Percentiles rank a stretch among this genome's conserved stretches.
Conservation (phyloP, 768 basidiomycete genomes). For the Leccinum obscurum region DNA sequence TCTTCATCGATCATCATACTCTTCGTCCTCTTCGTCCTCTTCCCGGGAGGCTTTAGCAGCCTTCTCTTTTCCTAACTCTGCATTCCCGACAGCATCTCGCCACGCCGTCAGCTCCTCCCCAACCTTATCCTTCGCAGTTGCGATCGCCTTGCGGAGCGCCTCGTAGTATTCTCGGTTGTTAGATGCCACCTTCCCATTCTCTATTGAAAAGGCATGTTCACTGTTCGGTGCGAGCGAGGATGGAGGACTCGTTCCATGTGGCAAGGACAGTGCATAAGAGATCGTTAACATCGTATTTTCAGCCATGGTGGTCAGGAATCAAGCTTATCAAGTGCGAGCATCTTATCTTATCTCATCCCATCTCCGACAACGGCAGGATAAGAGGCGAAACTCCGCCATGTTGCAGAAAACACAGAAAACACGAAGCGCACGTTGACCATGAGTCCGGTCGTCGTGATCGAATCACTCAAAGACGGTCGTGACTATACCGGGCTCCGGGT, state of each 20-base stretch:
- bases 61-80: slow-evolving; percentile 62
- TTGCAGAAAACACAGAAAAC: slow-evolving; percentile 64
- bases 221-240: slow-evolving; percentile 23
- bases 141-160: slow-evolving; percentile 48
- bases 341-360: slow-evolving; percentile 26
- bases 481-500: slow-evolving; percentile 60
- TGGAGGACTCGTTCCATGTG: slow-evolving; percentile 16
- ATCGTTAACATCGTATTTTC: slow-evolving; percentile 16
- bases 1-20: slow-evolving; percentile 33
- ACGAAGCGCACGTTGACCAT: slow-evolving; percentile 93
- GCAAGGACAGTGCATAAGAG: slow-evolving; percentile 26
- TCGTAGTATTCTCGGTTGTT: slow-evolving; percentile 44
- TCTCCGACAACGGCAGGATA: slow-evolving; percentile 42
- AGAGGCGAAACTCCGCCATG: slow-evolving; percentile 88
- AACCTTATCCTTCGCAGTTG: slow-evolving; percentile 50
- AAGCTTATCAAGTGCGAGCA: neutral
- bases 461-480: slow-evolving; percentile 89
- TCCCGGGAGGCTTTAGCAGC: slow-evolving; percentile 40
- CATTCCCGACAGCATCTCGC: slow-evolving; percentile 70
- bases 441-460: slow-evolving; percentile 82
- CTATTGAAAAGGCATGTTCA: slow-evolving; percentile 28
- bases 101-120: slow-evolving; percentile 73
- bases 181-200: slow-evolving; percentile 17
- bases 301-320: slow-evolving; percentile 14
- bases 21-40: slow-evolving; percentile 51